phyloP scores from a whole-genome alignment of 768 basidiomycete genomes.

The Phaffia australis region DNA sequence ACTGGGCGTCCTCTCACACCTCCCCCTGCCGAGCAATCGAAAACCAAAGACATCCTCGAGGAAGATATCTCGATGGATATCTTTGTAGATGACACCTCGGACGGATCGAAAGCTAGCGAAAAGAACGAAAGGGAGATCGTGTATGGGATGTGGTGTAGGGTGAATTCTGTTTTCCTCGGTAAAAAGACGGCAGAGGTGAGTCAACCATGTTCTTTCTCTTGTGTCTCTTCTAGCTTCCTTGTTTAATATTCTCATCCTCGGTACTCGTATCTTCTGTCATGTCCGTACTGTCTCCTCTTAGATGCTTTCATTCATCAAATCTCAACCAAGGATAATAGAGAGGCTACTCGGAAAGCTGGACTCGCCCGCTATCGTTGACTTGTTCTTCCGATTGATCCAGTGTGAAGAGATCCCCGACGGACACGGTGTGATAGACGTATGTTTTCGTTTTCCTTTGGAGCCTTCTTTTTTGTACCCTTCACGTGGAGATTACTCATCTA shows the following conservation, averaged over 20 bases:
- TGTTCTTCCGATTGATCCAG: constrained; percentile 80
- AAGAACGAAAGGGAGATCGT: constrained; percentile 54
- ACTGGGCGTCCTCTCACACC: not conserved
- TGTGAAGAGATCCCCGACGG: constrained; percentile 74
- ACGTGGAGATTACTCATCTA: constrained; percentile 22
- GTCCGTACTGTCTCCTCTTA: constrained; percentile 35
- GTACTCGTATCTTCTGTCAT: not conserved
- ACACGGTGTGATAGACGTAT: constrained; percentile 73
- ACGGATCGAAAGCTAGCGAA: constrained; percentile 41
- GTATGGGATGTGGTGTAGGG: constrained; percentile 87
- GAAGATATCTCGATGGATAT: constrained; percentile 49
- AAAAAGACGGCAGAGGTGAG: constrained; percentile 82
- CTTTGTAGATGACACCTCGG: constrained; percentile 66
- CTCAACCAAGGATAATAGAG: constrained; percentile 68
- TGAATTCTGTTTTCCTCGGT: constrained; percentile 74
- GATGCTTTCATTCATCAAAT: constrained; percentile 87
- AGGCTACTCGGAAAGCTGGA: constrained; percentile 75
- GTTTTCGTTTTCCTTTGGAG: constrained; percentile 37
- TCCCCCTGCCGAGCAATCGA: not conserved
- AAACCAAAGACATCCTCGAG: not conserved
- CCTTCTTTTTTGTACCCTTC: constrained; percentile 33
- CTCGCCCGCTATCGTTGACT: constrained; percentile 79
- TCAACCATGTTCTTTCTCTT: constrained; percentile 22
- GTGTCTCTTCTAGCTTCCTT: not conserved
- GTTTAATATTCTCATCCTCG: not conserved